A percentile compares a stretch with the other conserved stretches of the same genome.
Evolutionary conservation across 805 yeast species (phyloP).

Genomic region (Ogataea degrootiae): DNA sequence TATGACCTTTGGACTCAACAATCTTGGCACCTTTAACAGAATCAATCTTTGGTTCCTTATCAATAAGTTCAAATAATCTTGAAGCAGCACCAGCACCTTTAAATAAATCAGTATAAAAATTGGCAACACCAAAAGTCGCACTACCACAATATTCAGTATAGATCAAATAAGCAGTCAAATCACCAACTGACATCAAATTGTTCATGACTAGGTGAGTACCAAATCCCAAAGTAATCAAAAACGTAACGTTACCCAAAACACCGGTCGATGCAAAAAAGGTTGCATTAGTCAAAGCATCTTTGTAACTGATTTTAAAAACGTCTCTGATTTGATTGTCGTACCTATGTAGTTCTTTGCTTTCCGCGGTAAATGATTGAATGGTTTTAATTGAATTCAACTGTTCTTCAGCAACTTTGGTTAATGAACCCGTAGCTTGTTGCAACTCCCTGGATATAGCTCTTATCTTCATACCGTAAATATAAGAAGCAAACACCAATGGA

Average conservation of each 20-base stretch:
- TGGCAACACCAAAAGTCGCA: slow-evolving; percentile 86
- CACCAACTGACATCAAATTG: slow-evolving; percentile 81
- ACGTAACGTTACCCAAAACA: slow-evolving; percentile 74
- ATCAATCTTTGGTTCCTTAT: slow-evolving; percentile 68
- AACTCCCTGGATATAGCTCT: slow-evolving; percentile 69
- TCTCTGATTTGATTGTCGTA: slow-evolving; percentile 69
- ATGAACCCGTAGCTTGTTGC: slow-evolving; percentile 80
- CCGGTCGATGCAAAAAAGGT: slow-evolving; percentile 77
- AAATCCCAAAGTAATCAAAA: slow-evolving; percentile 67
- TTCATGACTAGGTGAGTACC: slow-evolving; percentile 76
- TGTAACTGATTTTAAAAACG: slow-evolving; percentile 66
- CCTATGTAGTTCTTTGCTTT: slow-evolving; percentile 66
- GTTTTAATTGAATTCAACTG: slow-evolving; percentile 81
- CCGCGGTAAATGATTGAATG: slow-evolving; percentile 89
- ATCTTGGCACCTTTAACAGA: slow-evolving; percentile 58
- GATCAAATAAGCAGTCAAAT: slow-evolving; percentile 88
- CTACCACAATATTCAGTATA: slow-evolving; percentile 92
- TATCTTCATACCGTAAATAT: slow-evolving; percentile 77
- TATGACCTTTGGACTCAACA: slow-evolving; percentile 42
- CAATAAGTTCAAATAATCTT: slow-evolving; percentile 81
- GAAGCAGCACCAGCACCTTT: slow-evolving; percentile 97
- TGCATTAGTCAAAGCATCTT: slow-evolving; percentile 79
- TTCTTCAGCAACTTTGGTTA: slow-evolving; percentile 90
- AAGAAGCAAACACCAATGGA: slow-evolving; percentile 75
- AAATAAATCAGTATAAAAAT: slow-evolving; percentile 90